phyloP scores from a whole-genome alignment of 2,329 filamentous ascomycete species.

The Fusarium sp. region DNA sequence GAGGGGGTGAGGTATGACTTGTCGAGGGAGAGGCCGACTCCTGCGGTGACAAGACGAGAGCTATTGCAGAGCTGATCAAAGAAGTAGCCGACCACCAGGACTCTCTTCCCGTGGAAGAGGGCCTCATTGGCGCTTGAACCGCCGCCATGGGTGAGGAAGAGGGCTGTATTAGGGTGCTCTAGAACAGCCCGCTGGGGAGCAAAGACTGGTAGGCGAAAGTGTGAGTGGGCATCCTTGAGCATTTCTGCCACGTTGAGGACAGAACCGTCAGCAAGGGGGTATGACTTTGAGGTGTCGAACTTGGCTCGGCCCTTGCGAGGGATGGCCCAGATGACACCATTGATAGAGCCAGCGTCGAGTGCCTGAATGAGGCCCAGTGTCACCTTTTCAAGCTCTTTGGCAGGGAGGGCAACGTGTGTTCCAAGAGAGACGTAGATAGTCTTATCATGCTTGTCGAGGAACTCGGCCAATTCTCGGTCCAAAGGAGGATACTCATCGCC shows the following conservation, averaged over 20 bases:
- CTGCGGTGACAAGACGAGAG: slow-evolving; percentile 50
- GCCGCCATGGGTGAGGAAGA: slow-evolving; percentile 58
- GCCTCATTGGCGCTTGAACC: slow-evolving; percentile 57
- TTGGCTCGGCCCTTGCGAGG: slow-evolving; percentile 40
- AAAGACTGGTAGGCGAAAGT: slow-evolving; percentile 51
- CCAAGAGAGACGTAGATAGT: slow-evolving; percentile 57
- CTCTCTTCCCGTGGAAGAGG: slow-evolving; percentile 53
- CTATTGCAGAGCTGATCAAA: slow-evolving; percentile 57
- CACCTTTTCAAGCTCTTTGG: slow-evolving; percentile 48
- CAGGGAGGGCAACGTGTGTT: slow-evolving; percentile 53
- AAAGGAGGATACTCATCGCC: slow-evolving; percentile 50
- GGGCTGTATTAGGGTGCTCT: slow-evolving; percentile 46
- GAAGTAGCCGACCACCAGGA: slow-evolving; percentile 54
- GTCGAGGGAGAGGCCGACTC: slow-evolving; percentile 52
- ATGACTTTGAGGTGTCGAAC: slow-evolving; percentile 35
- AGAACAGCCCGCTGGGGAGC: slow-evolving; percentile 57
- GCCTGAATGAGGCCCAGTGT: slow-evolving; percentile 47
- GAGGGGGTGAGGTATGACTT: slow-evolving; percentile 52
- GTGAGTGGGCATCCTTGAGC: slow-evolving; percentile 45
- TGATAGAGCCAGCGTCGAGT: slow-evolving; percentile 46
- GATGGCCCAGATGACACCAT: slow-evolving; percentile 56
- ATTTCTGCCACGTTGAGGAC: slow-evolving; percentile 33
- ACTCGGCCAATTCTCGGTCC: slow-evolving; percentile 41
- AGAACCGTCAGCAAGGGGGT: slow-evolving; percentile 22
- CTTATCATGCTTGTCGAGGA: slow-evolving; percentile 48